Base-by-base conservation (phyloP, 2,329 filamentous ascomycete genomes). In the Huntiella decipiens region DNA sequence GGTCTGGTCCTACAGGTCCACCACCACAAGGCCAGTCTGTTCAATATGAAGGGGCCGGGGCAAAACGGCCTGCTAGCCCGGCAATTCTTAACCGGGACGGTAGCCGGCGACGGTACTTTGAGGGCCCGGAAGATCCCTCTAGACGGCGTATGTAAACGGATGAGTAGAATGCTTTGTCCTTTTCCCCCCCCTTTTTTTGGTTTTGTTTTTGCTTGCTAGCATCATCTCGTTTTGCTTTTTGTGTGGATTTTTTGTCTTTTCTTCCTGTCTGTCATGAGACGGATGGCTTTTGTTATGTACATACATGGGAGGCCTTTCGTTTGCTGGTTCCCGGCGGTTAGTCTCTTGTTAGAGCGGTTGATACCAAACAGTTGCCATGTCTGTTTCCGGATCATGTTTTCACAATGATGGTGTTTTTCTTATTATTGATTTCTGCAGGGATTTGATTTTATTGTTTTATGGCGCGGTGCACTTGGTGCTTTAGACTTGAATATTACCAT, bases 11-110 rank as follows among this genome's bases (percentile, higher is more conserved):
- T 17, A 17, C 17, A 17, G 17, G 17, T 4, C 17, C 17, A 17
- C 17, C 17, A 17, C 17, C 17, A 17, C 17, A 17, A 5, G 17
- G 17, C 17, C 17, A 17, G 17, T 4, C 17, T 17, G 17, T 4
- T 17, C 17, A 17, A 17, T 52, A 61, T 40, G 66, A 70, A 39
- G 55, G 60, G n/a, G 54, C 55, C 3, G 61, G 65, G 4, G 59
- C 62, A 2, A 77, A 77, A 56, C 62, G 73, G 50, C 63, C 68
- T 51, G 66, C 67, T 28, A 77, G 72, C 46, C 60, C 60, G 3
- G 68, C 71, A 12, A n/a, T 42, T 11, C 56, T 60, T 42, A 56
- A 61, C 36, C 57, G 59, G 7, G 61, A 65, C 39, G 70, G 74
- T 46, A 57, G 63, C 42, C 68, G 43, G 5, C 47, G 47, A 38